Evolutionary conservation across 2,329 filamentous ascomycete species (phyloP).

Genomic region (Pochonia chlamydosporia): DNA sequence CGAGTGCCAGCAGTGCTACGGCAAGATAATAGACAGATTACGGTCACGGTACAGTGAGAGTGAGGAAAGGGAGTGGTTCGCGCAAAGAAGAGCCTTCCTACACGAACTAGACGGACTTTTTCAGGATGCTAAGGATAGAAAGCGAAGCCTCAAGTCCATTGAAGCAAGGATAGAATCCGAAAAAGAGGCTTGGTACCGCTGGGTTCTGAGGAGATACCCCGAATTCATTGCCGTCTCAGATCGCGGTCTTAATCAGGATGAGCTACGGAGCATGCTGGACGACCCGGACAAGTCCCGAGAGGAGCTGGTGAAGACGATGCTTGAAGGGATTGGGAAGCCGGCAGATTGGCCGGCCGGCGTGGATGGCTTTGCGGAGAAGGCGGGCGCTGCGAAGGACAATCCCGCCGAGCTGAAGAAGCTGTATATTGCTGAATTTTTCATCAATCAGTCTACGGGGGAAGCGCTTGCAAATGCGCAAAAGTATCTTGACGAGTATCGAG

Average conservation of each 20-base stretch:
- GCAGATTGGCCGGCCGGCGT: constrained; percentile 24
- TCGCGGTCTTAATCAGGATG: constrained; percentile 21
- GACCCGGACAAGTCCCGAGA: constrained; percentile 30
- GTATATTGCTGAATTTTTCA: constrained; percentile 37
- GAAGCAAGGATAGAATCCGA: constrained; percentile 46
- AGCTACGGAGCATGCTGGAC: constrained; percentile 28
- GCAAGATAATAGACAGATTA: constrained; percentile 40
- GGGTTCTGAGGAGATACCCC: constrained; percentile 32
- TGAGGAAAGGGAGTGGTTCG: constrained; percentile 44
- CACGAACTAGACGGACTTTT: constrained; percentile 44
- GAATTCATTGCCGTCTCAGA: constrained; percentile 30
- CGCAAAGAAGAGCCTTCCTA: constrained; percentile 41
- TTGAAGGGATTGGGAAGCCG: constrained; percentile 29
- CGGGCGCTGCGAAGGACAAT: constrained; percentile 25
- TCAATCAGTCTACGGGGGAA: constrained; percentile 26
- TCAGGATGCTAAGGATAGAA: constrained; percentile 38
- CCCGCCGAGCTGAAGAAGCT: constrained; percentile 28
- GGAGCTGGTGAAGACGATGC: constrained; percentile 30
- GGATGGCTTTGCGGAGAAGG: constrained; percentile 27
- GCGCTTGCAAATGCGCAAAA: constrained; percentile 26
- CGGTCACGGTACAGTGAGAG: constrained; percentile 28
- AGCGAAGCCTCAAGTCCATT: constrained; percentile 37
- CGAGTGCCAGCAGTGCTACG: constrained; percentile 44
- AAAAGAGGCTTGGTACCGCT: constrained; percentile 48
- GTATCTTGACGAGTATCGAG: constrained; percentile 33